Evolutionary conservation across 2,329 filamentous ascomycete genomes (phyloP).

Genomic region (Ophiobolus disseminans): DNA sequence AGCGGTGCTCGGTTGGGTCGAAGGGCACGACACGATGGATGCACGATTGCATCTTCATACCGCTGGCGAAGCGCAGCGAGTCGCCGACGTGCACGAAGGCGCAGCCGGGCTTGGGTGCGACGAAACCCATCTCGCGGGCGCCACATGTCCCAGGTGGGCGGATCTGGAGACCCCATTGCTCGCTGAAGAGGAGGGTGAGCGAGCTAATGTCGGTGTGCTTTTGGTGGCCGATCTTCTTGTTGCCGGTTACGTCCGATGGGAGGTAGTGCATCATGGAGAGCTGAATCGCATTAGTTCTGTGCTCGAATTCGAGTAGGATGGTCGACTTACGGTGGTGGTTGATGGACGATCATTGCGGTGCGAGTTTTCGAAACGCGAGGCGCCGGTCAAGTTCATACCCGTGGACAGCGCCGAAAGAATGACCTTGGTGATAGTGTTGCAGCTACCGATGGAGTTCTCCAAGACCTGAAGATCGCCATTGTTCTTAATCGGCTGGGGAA

Average conservation of each 20-base stretch:
- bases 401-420: slow-evolving; percentile 58
- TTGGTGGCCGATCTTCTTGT: slow-evolving; percentile 38
- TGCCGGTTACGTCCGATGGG: slow-evolving; percentile 27
- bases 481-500: slow-evolving; percentile 37
- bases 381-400: slow-evolving; percentile 32
- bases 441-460: slow-evolving; percentile 38
- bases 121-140: slow-evolving; percentile 44
- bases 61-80: slow-evolving; percentile 63
- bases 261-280: slow-evolving; percentile 46
- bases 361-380: slow-evolving; percentile 38
- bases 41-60: slow-evolving; percentile 62
- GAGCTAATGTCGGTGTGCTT: slow-evolving; percentile 45
- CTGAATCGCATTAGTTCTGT: slow-evolving; percentile 7
- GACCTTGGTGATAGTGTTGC: slow-evolving; percentile 43
- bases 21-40: slow-evolving; percentile 65
- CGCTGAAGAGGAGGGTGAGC: slow-evolving; percentile 53
- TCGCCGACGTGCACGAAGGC: slow-evolving; percentile 67
- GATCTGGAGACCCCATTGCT: slow-evolving; percentile 66
- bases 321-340: slow-evolving; percentile 32
- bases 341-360: slow-evolving; percentile 43
- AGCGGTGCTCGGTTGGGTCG: slow-evolving; percentile 61
- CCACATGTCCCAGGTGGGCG: slow-evolving; percentile 57
- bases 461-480: slow-evolving; percentile 31
- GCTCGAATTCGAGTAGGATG: background rate
- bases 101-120: slow-evolving; percentile 59